phyloP scores from a whole-genome alignment of 1,284 basidiomycete species.

The Ganoderma leucocontextum region DNA sequence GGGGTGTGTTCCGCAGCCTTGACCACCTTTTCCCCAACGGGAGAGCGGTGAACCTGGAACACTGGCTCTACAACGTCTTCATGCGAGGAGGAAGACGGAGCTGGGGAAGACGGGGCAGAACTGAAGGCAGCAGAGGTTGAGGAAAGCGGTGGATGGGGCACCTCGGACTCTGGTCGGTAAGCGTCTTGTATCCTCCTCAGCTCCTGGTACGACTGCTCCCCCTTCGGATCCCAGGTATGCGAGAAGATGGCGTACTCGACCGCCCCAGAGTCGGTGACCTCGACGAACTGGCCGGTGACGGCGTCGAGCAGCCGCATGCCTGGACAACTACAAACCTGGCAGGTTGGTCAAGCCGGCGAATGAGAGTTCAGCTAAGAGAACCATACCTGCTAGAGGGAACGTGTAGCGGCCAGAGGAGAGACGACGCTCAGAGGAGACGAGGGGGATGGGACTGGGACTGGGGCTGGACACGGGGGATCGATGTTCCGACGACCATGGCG shows the following conservation, averaged over 20 bases:
- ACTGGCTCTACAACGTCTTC: neutral
- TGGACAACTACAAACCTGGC: neutral
- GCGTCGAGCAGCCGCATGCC: constrained; percentile 20
- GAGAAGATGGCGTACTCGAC: constrained; percentile 19
- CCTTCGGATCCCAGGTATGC: constrained; percentile 16
- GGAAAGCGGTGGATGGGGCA: neutral
- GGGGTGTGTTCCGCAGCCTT: neutral
- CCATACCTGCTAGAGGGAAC: neutral
- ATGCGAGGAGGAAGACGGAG: neutral
- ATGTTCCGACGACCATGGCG: constrained; percentile 4
- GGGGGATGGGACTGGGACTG: neutral
- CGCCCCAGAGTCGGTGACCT: constrained; percentile 3
- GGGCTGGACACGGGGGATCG: constrained; percentile 3
- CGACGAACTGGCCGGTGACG: constrained; percentile 12
- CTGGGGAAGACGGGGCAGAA: neutral
- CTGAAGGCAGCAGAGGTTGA: neutral
- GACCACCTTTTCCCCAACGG: neutral
- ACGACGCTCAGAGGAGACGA: neutral
- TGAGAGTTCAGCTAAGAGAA: neutral
- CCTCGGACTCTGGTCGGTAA: neutral
- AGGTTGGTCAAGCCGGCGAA: neutral
- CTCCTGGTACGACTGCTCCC: constrained; percentile 22
- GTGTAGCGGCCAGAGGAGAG: neutral
- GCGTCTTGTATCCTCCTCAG: constrained; percentile 1
- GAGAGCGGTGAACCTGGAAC: neutral